Evolutionary conservation across 140 eudicot genomes (phyloP).

Genomic region (Flaveria floridana): DNA sequence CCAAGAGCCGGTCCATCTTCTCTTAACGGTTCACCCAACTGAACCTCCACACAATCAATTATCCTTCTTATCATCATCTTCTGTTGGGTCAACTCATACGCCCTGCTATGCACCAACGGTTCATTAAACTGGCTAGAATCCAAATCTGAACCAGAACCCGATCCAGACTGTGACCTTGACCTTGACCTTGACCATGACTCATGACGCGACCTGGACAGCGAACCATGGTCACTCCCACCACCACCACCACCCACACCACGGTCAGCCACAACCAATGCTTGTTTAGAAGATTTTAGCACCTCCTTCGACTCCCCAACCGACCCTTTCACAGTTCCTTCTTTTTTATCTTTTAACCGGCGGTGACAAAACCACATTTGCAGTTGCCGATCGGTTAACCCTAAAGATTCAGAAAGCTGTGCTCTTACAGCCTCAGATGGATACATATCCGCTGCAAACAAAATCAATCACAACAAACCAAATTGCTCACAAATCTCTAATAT

Average conservation of each 20-base stretch:
- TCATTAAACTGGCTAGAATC: constrained; percentile 61
- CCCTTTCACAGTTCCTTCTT: constrained; percentile 51
- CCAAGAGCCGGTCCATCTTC: constrained; percentile 92
- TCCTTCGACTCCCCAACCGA: constrained; percentile 35
- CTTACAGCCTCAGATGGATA: constrained; percentile 87
- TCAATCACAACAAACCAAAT: background rate
- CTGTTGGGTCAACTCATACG: constrained; percentile 55
- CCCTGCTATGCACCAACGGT: constrained; percentile 50
- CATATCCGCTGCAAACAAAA: constrained; percentile 53
- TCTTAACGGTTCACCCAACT: constrained; percentile 80
- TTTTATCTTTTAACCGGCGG: constrained; percentile 87
- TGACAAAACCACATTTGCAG: constrained; percentile 99
- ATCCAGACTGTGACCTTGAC: constrained; percentile 16
- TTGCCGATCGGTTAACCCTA: constrained; percentile 78
- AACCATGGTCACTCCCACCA: constrained; percentile 53
- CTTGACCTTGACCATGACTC: constrained; percentile 29
- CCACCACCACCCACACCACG: constrained; percentile 33
- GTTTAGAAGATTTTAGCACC: constrained; percentile 44
- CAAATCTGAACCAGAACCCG: constrained; percentile 54
- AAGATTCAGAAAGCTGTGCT: constrained; percentile 62
- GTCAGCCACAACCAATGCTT: constrained; percentile 49
- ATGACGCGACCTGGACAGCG: constrained; percentile 49
- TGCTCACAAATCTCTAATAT: background rate
- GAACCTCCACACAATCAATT: constrained; percentile 81
- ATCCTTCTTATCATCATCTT: constrained; percentile 52